Conservation (phyloP, 1,284 basidiomycete species). For the Farysia itapuensis region DNA sequence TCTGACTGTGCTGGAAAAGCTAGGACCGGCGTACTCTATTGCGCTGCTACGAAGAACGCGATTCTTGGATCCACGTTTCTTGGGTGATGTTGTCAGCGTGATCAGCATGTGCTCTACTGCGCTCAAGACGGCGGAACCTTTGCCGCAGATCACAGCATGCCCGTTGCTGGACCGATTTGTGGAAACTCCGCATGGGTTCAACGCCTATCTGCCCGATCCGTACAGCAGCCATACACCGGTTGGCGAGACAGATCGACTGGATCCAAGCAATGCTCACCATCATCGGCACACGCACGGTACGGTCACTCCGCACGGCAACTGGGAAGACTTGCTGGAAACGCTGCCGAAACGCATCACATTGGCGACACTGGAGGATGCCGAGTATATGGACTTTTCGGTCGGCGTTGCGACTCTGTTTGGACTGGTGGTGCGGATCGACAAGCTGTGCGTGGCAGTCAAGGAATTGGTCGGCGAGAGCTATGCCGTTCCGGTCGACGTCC, state of each 20-base stretch:
- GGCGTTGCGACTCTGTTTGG: slow-evolving; percentile 72
- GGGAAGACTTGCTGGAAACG: slow-evolving; percentile 5
- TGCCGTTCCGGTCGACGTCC: slow-evolving; percentile 27
- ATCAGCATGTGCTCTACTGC: slow-evolving; percentile 62
- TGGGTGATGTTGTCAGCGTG: slow-evolving; percentile 69
- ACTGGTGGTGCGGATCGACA: slow-evolving; percentile 70
- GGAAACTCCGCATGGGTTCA: slow-evolving; percentile 59
- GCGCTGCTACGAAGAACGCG: slow-evolving; percentile 76
- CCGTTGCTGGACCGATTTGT: slow-evolving; percentile 75
- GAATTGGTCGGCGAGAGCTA: slow-evolving; percentile 79
- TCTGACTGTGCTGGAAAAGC: slow-evolving; percentile 23
- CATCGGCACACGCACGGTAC: background rate
- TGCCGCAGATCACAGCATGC: slow-evolving; percentile 83
- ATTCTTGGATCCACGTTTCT: slow-evolving; percentile 76
- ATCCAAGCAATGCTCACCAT: background rate
- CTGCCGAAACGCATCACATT: slow-evolving; percentile 19
- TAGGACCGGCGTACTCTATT: slow-evolving; percentile 51
- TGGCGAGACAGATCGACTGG: background rate
- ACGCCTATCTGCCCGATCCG: slow-evolving; percentile 4
- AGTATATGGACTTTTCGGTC: slow-evolving; percentile 39
- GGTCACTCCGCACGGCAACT: background rate
- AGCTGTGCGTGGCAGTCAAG: slow-evolving; percentile 74
- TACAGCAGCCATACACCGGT: background rate
- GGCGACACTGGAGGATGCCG: slow-evolving; percentile 20
- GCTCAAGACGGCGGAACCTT: slow-evolving; percentile 72